Evolutionary conservation across 257 asterid genomes (phyloP).

Genomic region (Solanum infundibuliforme): DNA sequence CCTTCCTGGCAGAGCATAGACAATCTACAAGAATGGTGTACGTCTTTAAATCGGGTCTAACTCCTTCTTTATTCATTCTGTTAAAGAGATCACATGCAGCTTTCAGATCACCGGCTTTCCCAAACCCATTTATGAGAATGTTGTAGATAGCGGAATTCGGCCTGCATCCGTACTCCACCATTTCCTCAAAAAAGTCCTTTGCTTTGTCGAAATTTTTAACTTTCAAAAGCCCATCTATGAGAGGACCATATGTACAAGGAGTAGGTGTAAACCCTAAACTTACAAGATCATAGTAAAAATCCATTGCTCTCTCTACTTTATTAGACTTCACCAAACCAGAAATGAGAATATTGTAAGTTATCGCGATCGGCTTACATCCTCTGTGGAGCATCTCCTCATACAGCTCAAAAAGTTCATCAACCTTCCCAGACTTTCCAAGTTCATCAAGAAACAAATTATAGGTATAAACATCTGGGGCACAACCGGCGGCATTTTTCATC

Average conservation of each 20-base stretch:
- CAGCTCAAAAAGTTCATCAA: constrained; percentile 46
- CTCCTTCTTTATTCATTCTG: constrained; percentile 77
- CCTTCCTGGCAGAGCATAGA: constrained; percentile 46
- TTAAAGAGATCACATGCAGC: constrained; percentile 50
- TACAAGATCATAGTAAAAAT: constrained; percentile 62
- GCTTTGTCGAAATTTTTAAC: constrained; percentile 54
- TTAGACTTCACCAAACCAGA: constrained; percentile 76
- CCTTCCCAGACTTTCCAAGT: constrained; percentile 74
- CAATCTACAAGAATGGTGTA: constrained; percentile 81
- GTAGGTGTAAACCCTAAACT: constrained; percentile 84
- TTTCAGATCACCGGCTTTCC: constrained; percentile 72
- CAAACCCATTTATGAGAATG: constrained; percentile 82
- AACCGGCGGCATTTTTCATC: constrained; percentile 59
- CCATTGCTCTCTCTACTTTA: constrained; percentile 55
- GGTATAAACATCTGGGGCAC: constrained; percentile 49
- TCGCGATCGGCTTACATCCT: constrained; percentile 54
- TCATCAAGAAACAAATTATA: constrained; percentile 78
- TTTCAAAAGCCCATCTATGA: constrained; percentile 76
- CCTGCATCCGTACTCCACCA: constrained; percentile 63
- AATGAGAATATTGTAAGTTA: constrained; percentile 73
- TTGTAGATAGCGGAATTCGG: constrained; percentile 87
- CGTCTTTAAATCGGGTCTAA: constrained; percentile 81
- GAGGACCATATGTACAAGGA: constrained; percentile 94
- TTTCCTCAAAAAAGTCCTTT: constrained; percentile 60
- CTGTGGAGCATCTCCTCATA: constrained; percentile 70